Evolutionary conservation across 805 yeast genomes (phyloP), one percentile per base, ranked within the genome.

Genomic region (Cyberlindnera samutprakarnensis): DNA sequence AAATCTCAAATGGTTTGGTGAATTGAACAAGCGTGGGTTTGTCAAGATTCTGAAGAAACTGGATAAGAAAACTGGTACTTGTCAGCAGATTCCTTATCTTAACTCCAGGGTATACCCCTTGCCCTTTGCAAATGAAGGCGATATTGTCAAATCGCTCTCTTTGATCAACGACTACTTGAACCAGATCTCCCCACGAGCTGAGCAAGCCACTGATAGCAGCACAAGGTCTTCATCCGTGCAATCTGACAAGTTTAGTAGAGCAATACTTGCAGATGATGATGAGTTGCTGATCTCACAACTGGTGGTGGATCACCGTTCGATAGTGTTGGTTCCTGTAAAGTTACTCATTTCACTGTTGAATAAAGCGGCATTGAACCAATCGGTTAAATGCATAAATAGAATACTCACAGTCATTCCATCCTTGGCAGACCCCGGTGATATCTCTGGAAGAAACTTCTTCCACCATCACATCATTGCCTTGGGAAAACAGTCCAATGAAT

Each of bases 1-100:
- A 36, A 87, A 87, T 56, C 64, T 88, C 51, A 87, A 84, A 54
- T 90, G 96, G 95, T 88, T 73, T 54, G 94, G 94, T 16, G 96
- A 90, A 51, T 72, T 88, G 47, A 88, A 88, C 62, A 84, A 81
- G 51, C 75, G 94, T 39, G 97, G 95, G 0, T 83, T 87, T 46
- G 71, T 77, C 33, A 88, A 88, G 61, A 90, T 90, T 42, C 64
- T 90, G 50, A 88, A 88, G 61, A 88, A 88, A 50, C 66, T 88
- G 46, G 96, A 90, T 56, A 90, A 90, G 62, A 86, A 86, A 54
- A 63, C 72, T 18, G 81, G 82, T 6, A 72, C 82, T 0, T 54
- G 57, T 32, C 69, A 70, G 30, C 81, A 77, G 46, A 59, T 62
- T 17, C 54, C 65, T n/a, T 78, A 74, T 43, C 59, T 86, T 35